Evolutionary conservation across 2,329 filamentous ascomycete species (phyloP).

Genomic region (Microdochium bolleyi): DNA sequence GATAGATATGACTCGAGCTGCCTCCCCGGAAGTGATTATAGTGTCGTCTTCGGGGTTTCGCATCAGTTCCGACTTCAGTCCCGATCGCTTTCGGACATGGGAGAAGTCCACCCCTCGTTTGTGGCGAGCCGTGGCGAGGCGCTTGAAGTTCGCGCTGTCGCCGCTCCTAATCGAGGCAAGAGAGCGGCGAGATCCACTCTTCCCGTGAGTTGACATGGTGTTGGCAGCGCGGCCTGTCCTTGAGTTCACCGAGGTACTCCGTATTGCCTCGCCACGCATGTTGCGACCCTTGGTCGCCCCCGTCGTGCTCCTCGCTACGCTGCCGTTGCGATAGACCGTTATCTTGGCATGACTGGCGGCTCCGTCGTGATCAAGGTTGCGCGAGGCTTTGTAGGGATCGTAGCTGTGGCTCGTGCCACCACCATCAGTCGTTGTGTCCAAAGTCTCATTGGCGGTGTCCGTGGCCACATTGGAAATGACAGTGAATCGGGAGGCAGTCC

Average conservation of each 20-base stretch:
- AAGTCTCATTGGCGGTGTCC: slow-evolving; percentile 32
- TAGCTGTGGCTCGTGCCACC: slow-evolving; percentile 56
- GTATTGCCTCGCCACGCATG: slow-evolving; percentile 24
- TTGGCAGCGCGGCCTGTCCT: slow-evolving; percentile 16
- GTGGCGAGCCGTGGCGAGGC: not conserved
- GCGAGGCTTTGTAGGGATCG: slow-evolving; percentile 73
- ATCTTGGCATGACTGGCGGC: slow-evolving; percentile 58
- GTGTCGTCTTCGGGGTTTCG: slow-evolving; percentile 9
- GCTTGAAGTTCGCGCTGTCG: not conserved
- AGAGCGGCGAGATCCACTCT: slow-evolving; percentile 28
- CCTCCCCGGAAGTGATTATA: not conserved
- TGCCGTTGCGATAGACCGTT: slow-evolving; percentile 53
- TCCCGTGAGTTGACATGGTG: not conserved
- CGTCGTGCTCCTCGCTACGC: slow-evolving; percentile 14
- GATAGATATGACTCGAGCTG: not conserved
- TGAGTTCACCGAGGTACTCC: slow-evolving; percentile 21
- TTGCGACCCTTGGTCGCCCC: slow-evolving; percentile 16
- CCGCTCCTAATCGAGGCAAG: slow-evolving; percentile 43
- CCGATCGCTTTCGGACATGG: slow-evolving; percentile 30
- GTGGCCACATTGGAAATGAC: slow-evolving; percentile 54
- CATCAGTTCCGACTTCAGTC: not conserved
- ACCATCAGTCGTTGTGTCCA: slow-evolving; percentile 22
- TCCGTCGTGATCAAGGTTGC: slow-evolving; percentile 30
- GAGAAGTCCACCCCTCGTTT: slow-evolving; percentile 50
- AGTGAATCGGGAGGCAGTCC: slow-evolving; percentile 54